Percentiles rank a stretch among this genome's conserved stretches.
Conservation (phyloP, 352 stramenopile genomes). For the Phytophthora meadii region DNA sequence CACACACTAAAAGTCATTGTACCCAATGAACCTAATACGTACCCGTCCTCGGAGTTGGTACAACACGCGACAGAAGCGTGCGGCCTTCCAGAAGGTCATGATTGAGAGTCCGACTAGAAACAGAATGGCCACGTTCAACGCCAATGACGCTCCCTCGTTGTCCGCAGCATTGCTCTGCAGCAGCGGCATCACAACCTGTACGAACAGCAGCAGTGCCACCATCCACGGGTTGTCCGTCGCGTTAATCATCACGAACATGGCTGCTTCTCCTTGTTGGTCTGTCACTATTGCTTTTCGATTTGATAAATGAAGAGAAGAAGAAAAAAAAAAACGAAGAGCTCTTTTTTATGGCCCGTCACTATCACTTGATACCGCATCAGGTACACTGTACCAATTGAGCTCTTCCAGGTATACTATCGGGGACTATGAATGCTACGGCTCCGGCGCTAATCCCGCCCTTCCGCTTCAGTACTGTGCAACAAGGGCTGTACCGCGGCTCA, state of each 20-base stretch:
- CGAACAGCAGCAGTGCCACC: constrained; percentile 77
- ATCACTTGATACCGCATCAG: constrained; percentile 20
- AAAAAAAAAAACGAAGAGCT: constrained; percentile 15
- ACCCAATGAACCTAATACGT: constrained; percentile 6
- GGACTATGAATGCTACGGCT: constrained; percentile 51
- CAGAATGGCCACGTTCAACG: constrained; percentile 61
- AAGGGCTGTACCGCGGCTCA: constrained; percentile 78
- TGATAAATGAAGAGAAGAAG: constrained; percentile 13
- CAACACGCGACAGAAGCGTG: constrained; percentile 65
- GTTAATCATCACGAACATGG: constrained; percentile 85
- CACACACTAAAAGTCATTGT: background rate
- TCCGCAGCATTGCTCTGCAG: constrained; percentile 72
- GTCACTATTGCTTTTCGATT: background rate
- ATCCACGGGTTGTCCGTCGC: constrained; percentile 84
- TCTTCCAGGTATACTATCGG: background rate
- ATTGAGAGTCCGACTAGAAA: constrained; percentile 64
- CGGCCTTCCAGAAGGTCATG: constrained; percentile 60
- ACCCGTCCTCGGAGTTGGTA: constrained; percentile 51
- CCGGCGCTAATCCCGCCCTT: constrained; percentile 87
- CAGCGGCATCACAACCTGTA: constrained; percentile 77
- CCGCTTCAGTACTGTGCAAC: constrained; percentile 86
- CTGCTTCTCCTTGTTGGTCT: constrained; percentile 7
- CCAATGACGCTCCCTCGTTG: constrained; percentile 59
- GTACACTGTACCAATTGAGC: constrained; percentile 27
- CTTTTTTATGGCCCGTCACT: constrained; percentile 17